Percentiles rank a stretch among this genome's conserved stretches.
phyloP scores from a whole-genome alignment of 495 filamentous ascomycete species.

The Poronia punctata region DNA sequence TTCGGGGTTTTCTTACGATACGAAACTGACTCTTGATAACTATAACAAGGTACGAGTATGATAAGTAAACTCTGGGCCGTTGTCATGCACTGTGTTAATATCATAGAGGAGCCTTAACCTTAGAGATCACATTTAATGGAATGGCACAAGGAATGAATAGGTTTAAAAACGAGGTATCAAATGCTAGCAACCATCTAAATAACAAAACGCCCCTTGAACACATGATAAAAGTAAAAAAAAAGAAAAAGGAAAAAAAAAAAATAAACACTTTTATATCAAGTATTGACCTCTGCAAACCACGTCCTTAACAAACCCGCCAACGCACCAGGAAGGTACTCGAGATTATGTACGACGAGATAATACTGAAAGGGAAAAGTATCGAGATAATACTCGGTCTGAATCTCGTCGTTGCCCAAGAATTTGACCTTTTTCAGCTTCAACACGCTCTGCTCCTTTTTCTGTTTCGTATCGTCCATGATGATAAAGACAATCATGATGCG shows the following conservation, averaged over 20 bases:
- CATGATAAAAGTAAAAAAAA: too few relatives aligned
- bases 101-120: too few relatives aligned
- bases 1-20: conserved; percentile 15
- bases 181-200: too few relatives aligned
- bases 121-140: too few relatives aligned
- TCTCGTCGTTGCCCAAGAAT: conserved; percentile 23
- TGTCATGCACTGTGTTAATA: too few relatives aligned
- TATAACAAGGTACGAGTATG: background rate
- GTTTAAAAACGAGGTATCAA: too few relatives aligned
- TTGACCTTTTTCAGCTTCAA: conserved; percentile 35
- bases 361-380: conserved; percentile 95
- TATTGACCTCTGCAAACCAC: conserved; percentile 88
- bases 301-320: conserved; percentile 83
- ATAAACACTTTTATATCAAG: conserved; percentile 11
- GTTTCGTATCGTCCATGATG: conserved; percentile 73
- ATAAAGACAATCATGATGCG: conserved; percentile 98
- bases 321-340: conserved; percentile 82
- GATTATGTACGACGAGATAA: conserved; percentile 88
- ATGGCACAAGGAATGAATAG: too few relatives aligned
- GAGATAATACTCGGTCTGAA: conserved; percentile 80
- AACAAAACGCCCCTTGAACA: too few relatives aligned
- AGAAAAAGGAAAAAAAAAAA: conserved; percentile 1
- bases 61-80: conserved; percentile 12
- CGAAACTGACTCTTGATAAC: background rate
- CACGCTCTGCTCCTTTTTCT: conserved; percentile 27